Evolutionary conservation across 768 basidiomycete species (phyloP).

Genomic region (Gelatoporia subvermispora): DNA sequence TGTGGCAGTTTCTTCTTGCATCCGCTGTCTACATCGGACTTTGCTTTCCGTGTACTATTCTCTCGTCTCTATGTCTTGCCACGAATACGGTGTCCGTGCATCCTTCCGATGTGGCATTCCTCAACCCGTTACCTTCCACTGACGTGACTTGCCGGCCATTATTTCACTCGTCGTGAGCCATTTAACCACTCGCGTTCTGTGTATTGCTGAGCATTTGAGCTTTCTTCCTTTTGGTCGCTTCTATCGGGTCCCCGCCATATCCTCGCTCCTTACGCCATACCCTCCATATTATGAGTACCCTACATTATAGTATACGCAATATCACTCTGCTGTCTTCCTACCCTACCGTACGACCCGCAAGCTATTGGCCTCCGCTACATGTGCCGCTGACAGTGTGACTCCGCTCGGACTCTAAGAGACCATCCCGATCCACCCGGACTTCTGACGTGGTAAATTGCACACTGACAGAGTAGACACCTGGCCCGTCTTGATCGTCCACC

Average conservation of each 20-base stretch:
- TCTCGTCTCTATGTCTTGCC: neutral
- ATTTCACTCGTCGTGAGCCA: neutral
- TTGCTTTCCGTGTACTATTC: neutral
- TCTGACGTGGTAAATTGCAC: conserved; percentile 54
- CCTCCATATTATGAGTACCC: conserved; percentile 1
- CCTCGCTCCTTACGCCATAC: conserved; percentile 1
- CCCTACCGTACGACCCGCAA: neutral
- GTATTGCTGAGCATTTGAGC: neutral
- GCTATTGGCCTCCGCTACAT: conserved; percentile 5
- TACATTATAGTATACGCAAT: conserved; percentile 3
- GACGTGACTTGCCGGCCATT: too few relatives aligned
- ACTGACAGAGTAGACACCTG: conserved; percentile 40
- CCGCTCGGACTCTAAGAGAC: conserved; percentile 19
- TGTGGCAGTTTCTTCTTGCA: neutral
- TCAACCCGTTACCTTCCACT: too few relatives aligned
- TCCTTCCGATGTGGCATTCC: neutral
- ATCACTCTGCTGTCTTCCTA: neutral
- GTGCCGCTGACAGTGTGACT: conserved; percentile 4
- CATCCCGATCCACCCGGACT: conserved; percentile 44
- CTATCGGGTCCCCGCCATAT: neutral
- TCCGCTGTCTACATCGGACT: neutral
- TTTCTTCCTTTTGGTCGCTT: neutral
- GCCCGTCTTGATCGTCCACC: conserved; percentile 27
- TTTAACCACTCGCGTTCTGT: neutral
- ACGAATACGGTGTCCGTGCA: neutral